These are phyloP conservation scores for Phanerodontia chrysosporium DNA, from an alignment of 768 basidiomycete species.

Conservation along the genomic window DNA sequence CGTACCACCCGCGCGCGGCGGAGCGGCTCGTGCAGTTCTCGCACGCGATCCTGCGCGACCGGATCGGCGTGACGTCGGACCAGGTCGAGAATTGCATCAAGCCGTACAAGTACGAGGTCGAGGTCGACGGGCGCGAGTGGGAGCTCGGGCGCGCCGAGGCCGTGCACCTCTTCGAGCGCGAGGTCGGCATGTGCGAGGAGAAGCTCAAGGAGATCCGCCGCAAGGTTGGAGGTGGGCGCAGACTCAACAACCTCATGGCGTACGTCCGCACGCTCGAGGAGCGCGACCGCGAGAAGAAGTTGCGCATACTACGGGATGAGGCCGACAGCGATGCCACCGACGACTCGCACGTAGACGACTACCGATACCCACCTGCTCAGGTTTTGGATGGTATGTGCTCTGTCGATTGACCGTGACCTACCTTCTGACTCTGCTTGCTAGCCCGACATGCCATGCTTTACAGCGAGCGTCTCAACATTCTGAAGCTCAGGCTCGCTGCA, in stretches of 20 bases:
- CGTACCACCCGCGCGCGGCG: slow-evolving; percentile 83
- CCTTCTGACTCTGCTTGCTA: slow-evolving; percentile 33
- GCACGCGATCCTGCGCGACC: slow-evolving; percentile 88
- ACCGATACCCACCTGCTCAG: slow-evolving; percentile 88
- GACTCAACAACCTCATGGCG: slow-evolving; percentile 68
- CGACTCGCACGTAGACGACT: slow-evolving; percentile 69
- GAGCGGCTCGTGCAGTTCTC: slow-evolving; percentile 91
- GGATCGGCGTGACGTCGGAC: slow-evolving; percentile 92
- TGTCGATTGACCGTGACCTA: too few species aligned
- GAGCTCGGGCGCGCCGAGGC: slow-evolving; percentile 73
- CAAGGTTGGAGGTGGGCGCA: slow-evolving; percentile 83
- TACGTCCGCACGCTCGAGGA: slow-evolving; percentile 85
- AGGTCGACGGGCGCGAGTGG: slow-evolving; percentile 93
- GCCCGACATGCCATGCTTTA: slow-evolving; percentile 92
- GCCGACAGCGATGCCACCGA: slow-evolving; percentile 44
- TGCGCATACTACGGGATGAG: slow-evolving; percentile 40
- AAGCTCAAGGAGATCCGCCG: slow-evolving; percentile 84
- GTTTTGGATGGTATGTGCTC: slow-evolving; percentile 84
- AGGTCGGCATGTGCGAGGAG: slow-evolving; percentile 77
- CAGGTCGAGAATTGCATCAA: slow-evolving; percentile 99
- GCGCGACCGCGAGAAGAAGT: slow-evolving; percentile 62
- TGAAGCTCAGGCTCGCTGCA: slow-evolving; percentile 83
- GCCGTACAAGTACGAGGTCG: slow-evolving; percentile 97
- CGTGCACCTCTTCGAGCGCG: slow-evolving; percentile 78
- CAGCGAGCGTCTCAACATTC: slow-evolving; percentile 70